Evolutionary conservation across 106 monocot species (phyloP).

Genomic region (Acorus calamus): DNA sequence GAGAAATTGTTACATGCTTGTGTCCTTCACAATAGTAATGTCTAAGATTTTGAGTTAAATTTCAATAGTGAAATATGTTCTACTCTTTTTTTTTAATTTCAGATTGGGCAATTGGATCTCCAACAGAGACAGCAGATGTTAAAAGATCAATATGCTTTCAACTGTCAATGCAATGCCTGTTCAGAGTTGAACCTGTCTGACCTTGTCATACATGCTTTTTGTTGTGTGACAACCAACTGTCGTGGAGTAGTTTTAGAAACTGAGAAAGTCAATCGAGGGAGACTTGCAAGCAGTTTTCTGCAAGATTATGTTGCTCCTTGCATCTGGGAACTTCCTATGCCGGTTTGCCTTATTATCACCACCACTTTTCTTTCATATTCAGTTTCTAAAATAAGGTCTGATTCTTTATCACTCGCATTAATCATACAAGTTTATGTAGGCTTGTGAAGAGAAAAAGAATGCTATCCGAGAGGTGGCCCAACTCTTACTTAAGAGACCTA

Average conservation of each 20-base stretch:
- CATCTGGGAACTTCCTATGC: constrained; percentile 19
- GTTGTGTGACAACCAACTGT: constrained; percentile 44
- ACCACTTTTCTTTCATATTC: too few relatives aligned
- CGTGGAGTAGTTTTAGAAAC: constrained; percentile 50
- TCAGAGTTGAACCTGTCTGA: constrained; percentile 64
- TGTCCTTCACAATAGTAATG: too few relatives aligned
- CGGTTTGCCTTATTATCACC: constrained; percentile 14
- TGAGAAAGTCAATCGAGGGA: constrained; percentile 8
- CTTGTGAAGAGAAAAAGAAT: constrained; percentile 17
- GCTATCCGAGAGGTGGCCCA: constrained; percentile 38
- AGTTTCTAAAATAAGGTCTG: too few relatives aligned
- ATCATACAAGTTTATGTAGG: constrained; percentile 2
- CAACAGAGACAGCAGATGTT: constrained; percentile 50
- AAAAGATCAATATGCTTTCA: constrained; percentile 66
- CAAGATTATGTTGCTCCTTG: constrained; percentile 20
- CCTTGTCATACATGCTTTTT: constrained; percentile 66
- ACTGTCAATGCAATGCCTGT: constrained; percentile 69
- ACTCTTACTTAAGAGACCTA: constrained; percentile 24
- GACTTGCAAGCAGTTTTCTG: constrained; percentile 13
- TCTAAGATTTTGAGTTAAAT: too few relatives aligned
- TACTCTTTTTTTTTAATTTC: not conserved
- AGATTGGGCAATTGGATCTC: constrained; percentile 67
- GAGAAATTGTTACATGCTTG: too few relatives aligned
- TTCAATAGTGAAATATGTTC: too few relatives aligned
- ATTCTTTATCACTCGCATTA: too few relatives aligned